phyloP scores from a whole-genome alignment of 768 basidiomycete genomes.

The Suillus luteus region DNA sequence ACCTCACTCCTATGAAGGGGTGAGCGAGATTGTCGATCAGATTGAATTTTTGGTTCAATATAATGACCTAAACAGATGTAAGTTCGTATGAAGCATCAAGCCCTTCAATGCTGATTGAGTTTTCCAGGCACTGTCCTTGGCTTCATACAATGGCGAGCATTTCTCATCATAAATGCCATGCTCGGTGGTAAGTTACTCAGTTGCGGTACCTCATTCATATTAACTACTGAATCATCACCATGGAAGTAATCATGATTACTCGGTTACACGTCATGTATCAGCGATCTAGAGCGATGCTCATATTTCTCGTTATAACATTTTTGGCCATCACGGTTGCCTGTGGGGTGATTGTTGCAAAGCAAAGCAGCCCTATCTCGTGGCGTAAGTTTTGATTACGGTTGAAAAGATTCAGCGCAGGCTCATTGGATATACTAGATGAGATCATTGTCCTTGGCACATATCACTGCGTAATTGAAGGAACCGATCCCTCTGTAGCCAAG shows the following conservation, averaged over 20 bases:
- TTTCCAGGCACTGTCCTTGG: background rate
- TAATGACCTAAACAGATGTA: background rate
- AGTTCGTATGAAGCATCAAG: background rate
- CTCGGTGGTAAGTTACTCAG: background rate
- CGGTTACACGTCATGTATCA: background rate
- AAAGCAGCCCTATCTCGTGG: background rate
- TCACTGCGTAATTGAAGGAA: background rate
- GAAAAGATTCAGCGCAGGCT: background rate
- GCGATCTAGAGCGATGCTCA: background rate
- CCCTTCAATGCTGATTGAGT: background rate
- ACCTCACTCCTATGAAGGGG: background rate
- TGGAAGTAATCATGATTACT: background rate
- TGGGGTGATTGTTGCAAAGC: background rate
- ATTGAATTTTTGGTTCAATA: background rate
- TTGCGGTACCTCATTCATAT: background rate
- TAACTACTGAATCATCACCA: background rate
- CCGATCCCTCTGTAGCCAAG: background rate
- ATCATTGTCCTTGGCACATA: background rate
- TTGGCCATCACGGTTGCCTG: background rate
- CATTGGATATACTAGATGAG: background rate
- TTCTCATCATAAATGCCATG: background rate
- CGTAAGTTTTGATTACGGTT: background rate
- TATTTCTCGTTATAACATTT: background rate
- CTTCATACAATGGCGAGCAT: background rate
- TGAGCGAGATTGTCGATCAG: background rate